phyloP scores from a whole-genome alignment of 306 rosid genomes.

The Medicago arabica region DNA sequence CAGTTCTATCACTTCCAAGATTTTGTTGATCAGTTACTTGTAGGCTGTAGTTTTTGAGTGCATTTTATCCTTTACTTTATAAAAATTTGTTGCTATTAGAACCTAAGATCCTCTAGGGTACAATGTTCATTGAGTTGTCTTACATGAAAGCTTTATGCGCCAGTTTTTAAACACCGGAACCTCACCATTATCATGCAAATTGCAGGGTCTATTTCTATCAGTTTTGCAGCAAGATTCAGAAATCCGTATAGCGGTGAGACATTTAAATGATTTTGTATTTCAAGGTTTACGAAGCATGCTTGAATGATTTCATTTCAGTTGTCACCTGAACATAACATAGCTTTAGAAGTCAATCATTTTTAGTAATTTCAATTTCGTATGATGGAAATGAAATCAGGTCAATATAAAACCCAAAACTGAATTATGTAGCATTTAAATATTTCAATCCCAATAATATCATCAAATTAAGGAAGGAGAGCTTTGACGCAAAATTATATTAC shows the following conservation, averaged over 20 bases:
- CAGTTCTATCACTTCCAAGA: slow-evolving; percentile 5
- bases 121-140: slow-evolving; percentile 23
- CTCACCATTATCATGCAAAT: slow-evolving; percentile 46
- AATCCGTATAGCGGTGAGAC: slow-evolving; percentile 82
- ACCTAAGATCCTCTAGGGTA: background rate
- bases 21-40: slow-evolving; percentile 7
- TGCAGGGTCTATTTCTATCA: slow-evolving; percentile 85
- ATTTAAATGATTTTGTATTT: slow-evolving; percentile 27
- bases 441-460: background rate
- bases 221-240: slow-evolving; percentile 82
- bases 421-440: background rate
- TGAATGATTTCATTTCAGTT: background rate
- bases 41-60: background rate
- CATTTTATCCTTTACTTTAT: background rate
- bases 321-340: slow-evolving; percentile 7
- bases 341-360: slow-evolving; percentile 25
- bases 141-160: slow-evolving; percentile 24
- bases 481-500: background rate
- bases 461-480: slow-evolving; percentile 2
- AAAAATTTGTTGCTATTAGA: background rate
- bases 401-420: slow-evolving; percentile 26
- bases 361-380: slow-evolving; percentile 30
- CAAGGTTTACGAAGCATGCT: slow-evolving; percentile 14
- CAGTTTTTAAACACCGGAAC: slow-evolving; percentile 15
- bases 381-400: slow-evolving; percentile 33